Conservation (phyloP, 2,329 filamentous ascomycete species). For the Colletotrichum abscissum region DNA sequence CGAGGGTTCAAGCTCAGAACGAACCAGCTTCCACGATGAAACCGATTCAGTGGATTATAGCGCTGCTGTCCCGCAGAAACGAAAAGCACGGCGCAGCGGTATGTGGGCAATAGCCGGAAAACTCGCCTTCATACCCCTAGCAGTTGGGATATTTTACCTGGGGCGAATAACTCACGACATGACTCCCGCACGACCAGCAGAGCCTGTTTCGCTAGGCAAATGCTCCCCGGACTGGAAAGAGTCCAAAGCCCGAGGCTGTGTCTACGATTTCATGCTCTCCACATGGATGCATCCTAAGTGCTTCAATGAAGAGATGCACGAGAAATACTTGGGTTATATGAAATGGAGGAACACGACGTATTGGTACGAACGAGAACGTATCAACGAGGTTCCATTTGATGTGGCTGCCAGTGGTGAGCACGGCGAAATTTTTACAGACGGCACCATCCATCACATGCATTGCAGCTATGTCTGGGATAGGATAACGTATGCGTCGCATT, state of each 20-base stretch:
- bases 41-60: conserved; percentile 9
- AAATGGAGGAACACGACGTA: conserved; percentile 27
- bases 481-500: conserved; percentile 27
- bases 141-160: conserved; percentile 15
- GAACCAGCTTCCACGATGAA: conserved; percentile 13
- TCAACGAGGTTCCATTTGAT: conserved; percentile 25
- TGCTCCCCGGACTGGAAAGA: conserved; percentile 36
- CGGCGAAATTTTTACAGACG: conserved; percentile 26
- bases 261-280: conserved; percentile 26
- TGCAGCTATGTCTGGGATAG: conserved; percentile 31
- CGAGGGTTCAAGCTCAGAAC: background rate
- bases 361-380: conserved; percentile 22
- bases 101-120: conserved; percentile 5
- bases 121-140: conserved; percentile 5
- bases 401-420: conserved; percentile 22
- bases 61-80: background rate
- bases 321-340: conserved; percentile 24
- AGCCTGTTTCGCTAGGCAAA: conserved; percentile 18
- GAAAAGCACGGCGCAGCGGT: background rate
- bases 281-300: conserved; percentile 39
- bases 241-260: conserved; percentile 41
- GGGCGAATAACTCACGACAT: conserved; percentile 14
- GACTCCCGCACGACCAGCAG: background rate
- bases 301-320: conserved; percentile 31
- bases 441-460: conserved; percentile 27